Evolutionary conservation across 352 stramenopile genomes (phyloP), one percentile per base, ranked within the genome.

Genomic region (Phytophthora syringae): DNA sequence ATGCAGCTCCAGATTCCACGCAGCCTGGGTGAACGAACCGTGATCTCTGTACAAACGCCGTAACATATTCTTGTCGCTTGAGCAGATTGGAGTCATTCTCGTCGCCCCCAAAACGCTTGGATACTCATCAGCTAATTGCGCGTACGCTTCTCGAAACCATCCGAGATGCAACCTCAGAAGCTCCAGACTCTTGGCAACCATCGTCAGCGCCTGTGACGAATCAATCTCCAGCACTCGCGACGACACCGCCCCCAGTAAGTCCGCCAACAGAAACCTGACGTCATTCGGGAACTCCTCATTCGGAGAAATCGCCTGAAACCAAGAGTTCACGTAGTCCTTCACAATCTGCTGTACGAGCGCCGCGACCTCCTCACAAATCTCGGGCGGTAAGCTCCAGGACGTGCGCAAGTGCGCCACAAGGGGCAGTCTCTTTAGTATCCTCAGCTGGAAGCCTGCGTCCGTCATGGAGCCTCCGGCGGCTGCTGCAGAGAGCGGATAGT

Each of bases 141-240:
- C 86, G 40, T 88, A 94, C 11, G 79, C 74, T 64, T 94, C 86
- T 16, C 86, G 77, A 66, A 94, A 94, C 86, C 86, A 94, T 7
- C 79, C 82, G 30, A 94, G 64, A 56, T 94, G 86, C 45, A 94
- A 55, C 12, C 80, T 80, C 59, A 92, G 54, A 11, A 94, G 58
- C 61, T 94, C 83, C 4, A 90, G 61, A 45, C 67, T 74, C 62
- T 86, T 89, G 37, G 86, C 76, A 9, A 73, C 67, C 55, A 92
- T 77, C 36, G 74, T 83, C 30, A 94, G 70, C 21, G 84, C 86
- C 56, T 88, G 79, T 12, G 79, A 80, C 47, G 80, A 82, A 47
- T 94, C 84, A 58, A 92, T 82, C 66, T 89, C 80, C 43, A 91
- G 62, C 21, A 92, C 52, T 11, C 82, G 80, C 10, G 79, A 82